A percentile compares a stretch with the other conserved stretches of the same genome.
phyloP scores from a whole-genome alignment of 2,329 filamentous ascomycete genomes.

The Chaetomiaceae sp. region DNA sequence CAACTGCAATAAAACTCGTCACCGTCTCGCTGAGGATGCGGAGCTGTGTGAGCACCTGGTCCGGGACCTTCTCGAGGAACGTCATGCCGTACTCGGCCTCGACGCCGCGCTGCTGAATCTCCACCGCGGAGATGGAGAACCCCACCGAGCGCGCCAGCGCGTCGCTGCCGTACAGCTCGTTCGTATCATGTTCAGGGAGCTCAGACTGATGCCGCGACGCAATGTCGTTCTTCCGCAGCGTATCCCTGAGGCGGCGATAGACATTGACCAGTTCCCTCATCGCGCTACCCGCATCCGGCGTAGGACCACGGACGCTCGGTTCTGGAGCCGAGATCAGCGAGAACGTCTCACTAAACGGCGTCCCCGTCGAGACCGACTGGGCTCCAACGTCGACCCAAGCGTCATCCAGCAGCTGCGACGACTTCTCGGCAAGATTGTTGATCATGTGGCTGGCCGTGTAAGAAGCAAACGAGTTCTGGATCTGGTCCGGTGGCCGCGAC shows the following conservation, averaged over 20 bases:
- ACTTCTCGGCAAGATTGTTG: conserved; percentile 38
- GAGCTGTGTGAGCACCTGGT: conserved; percentile 78
- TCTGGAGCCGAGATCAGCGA: conserved; percentile 36
- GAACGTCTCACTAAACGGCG: conserved; percentile 42
- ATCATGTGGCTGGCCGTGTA: conserved; percentile 39
- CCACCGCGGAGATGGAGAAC: conserved; percentile 79
- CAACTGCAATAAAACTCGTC: conserved; percentile 75
- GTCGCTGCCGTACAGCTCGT: conserved; percentile 52
- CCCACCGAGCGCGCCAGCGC: conserved; percentile 65
- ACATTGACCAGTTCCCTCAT: conserved; percentile 54
- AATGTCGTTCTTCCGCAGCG: conserved; percentile 53
- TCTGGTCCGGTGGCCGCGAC: conserved; percentile 32
- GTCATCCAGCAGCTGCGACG: conserved; percentile 35
- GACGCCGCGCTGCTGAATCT: conserved; percentile 86
- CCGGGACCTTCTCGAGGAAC: conserved; percentile 77
- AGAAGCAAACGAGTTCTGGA: conserved; percentile 34
- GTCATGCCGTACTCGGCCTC: conserved; percentile 69
- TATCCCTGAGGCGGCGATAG: conserved; percentile 58
- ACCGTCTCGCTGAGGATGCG: conserved; percentile 86
- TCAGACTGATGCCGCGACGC: conserved; percentile 36
- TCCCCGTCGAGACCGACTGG: conserved; percentile 34
- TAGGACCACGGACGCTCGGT: conserved; percentile 11
- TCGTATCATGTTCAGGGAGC: conserved; percentile 30
- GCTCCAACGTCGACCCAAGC: conserved; percentile 39
- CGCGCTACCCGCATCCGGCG: conserved; percentile 34